These are phyloP conservation scores for Alliaria petiolata DNA, from an alignment of 345 rosid species.

Conservation along the genomic window DNA sequence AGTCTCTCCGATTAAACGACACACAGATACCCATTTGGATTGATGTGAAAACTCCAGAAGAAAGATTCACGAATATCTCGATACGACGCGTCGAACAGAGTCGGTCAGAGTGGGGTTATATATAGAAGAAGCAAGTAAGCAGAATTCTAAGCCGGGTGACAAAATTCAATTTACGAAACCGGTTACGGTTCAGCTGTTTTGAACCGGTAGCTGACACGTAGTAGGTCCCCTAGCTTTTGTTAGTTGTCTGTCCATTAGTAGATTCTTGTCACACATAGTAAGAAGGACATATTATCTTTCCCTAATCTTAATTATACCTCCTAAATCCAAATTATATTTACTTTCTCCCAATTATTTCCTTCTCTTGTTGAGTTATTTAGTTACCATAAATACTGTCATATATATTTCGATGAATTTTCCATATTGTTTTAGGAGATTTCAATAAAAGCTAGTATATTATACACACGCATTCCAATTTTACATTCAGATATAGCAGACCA, in stretches of 20 bases:
- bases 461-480: too few relatives aligned
- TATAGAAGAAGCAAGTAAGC: background rate
- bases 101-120: slow-evolving; percentile 13
- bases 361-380: background rate
- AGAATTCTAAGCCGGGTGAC: background rate
- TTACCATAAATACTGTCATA: background rate
- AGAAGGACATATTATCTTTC: background rate
- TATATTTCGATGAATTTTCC: background rate
- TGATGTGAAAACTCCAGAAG: background rate
- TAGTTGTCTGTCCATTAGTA: slow-evolving; percentile 19
- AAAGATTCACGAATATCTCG: slow-evolving; percentile 13
- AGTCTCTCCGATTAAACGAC: slow-evolving; percentile 26
- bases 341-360: background rate
- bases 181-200: background rate
- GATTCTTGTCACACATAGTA: slow-evolving; percentile 10
- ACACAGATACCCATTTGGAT: slow-evolving; percentile 58
- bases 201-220: slow-evolving; percentile 15
- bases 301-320: background rate
- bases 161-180: background rate
- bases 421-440: background rate
- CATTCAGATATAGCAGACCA: background rate
- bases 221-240: background rate
- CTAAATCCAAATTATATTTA: background rate
- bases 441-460: background rate
- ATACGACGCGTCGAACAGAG: slow-evolving; percentile 9